Evolutionary conservation across 164 flowering plant species (phyloP).

Genomic region (Umbilicus rupestris): DNA sequence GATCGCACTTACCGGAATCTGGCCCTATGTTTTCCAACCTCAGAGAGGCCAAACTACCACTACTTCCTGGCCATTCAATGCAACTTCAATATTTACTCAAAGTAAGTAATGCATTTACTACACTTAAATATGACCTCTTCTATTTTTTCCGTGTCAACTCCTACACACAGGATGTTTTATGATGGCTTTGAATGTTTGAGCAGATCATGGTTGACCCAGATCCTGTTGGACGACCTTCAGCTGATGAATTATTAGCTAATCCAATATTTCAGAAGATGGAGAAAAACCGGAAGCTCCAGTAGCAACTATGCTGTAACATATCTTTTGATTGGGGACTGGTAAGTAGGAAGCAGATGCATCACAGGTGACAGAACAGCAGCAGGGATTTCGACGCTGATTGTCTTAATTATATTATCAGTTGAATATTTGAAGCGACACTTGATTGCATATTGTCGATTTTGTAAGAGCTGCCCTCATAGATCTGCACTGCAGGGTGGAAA

Average conservation of each 20-base stretch:
- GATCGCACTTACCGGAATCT: conserved; percentile 68
- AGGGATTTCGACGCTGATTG: background rate
- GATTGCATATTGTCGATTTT: background rate
- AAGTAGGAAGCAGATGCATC: background rate
- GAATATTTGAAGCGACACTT: background rate
- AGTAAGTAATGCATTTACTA: conserved; percentile 28
- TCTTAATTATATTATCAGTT: background rate
- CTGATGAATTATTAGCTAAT: conserved; percentile 54
- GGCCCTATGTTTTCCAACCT: conserved; percentile 53
- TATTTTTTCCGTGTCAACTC: background rate
- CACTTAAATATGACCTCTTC: background rate
- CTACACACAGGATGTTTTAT: background rate
- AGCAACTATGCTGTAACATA: background rate
- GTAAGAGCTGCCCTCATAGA: background rate
- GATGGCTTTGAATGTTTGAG: background rate
- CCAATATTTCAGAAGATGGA: conserved; percentile 43
- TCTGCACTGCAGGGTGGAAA: background rate
- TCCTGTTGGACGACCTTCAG: conserved; percentile 82
- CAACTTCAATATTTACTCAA: conserved; percentile 80
- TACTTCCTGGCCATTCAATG: conserved; percentile 80
- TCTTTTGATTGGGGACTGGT: background rate
- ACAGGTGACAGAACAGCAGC: background rate
- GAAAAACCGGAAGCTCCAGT: conserved; percentile 4
- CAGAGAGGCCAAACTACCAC: conserved; percentile 68
- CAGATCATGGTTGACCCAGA: conserved; percentile 91